Evolutionary conservation across 371 early-diverging fungal species (phyloP).

Genomic region (Saksenaea oblongispora): DNA sequence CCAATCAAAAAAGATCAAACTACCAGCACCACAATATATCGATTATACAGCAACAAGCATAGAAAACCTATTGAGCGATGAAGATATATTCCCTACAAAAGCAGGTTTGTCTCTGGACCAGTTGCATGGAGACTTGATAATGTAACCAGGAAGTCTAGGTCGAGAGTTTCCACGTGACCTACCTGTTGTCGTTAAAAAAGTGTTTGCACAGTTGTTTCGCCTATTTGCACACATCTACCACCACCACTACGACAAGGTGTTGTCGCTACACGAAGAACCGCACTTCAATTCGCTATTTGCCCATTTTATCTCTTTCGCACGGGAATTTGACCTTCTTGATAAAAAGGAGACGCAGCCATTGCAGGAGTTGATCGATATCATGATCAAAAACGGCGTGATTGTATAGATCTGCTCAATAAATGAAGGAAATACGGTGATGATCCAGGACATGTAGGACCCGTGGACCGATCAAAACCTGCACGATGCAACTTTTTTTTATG

Average conservation of each 20-base stretch:
- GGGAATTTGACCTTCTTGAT: slow-evolving; percentile 90
- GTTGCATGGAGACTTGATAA: neutral
- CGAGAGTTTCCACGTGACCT: slow-evolving; percentile 86
- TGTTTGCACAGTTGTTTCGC: slow-evolving; percentile 86
- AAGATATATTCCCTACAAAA: slow-evolving; percentile 84
- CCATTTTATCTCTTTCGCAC: slow-evolving; percentile 88
- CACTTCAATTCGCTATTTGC: slow-evolving; percentile 95
- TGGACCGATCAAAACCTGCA: neutral
- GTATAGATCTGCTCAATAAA: slow-evolving; percentile 1
- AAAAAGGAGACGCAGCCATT: slow-evolving; percentile 88
- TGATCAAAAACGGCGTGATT: slow-evolving; percentile 57
- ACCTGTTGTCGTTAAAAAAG: slow-evolving; percentile 61
- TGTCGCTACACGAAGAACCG: slow-evolving; percentile 80
- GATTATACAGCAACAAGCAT: slow-evolving; percentile 92
- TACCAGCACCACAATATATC: slow-evolving; percentile 93
- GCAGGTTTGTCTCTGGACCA: slow-evolving; percentile 28
- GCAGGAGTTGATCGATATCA: slow-evolving; percentile 73
- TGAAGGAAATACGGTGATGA: neutral
- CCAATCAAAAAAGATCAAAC: slow-evolving; percentile 77
- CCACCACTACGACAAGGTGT: slow-evolving; percentile 86
- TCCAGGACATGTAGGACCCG: neutral
- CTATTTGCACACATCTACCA: slow-evolving; percentile 94
- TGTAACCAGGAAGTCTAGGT: slow-evolving; percentile 24
- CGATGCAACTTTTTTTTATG: neutral
- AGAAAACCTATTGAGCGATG: slow-evolving; percentile 86